Evolutionary conservation across 768 basidiomycete species (phyloP), one percentile per base, ranked within the genome.

Genomic region (Favolaschia claudopus): DNA sequence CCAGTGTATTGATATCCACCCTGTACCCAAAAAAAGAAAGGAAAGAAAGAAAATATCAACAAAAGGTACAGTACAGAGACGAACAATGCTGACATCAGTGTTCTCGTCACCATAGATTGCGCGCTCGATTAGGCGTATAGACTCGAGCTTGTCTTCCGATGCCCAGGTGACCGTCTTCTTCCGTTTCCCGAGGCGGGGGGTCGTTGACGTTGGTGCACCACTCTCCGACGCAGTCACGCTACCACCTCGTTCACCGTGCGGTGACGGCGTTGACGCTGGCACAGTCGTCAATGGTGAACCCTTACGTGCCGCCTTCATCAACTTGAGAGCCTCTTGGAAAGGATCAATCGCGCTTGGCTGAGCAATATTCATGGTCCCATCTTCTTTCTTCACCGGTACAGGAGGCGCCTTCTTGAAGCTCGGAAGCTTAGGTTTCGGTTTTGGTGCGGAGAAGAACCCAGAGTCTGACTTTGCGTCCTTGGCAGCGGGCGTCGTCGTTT

Each of bases 41-140:
- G 39, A 66, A 74, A 66, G 61, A 63, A 65, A 59, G 59, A 65
- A 33, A 66, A 64, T 51, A 67, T 69, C 63, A 69, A 70, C 70
- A 69, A 69, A 71, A 67, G 80, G 85, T 82, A 86, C 86, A 77
- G 78, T 85, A 79, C 67, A 69, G 74, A 73, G 65, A 54, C 28
- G 46, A 60, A 74, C 73, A 74, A 72, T 74, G 85, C 91, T 88
- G 85, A 93, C 93, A 83, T 91, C 89, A 79, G 85, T 80, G 68
- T 87, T 85, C 81, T 94, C 93, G 74, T 93, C 93, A 67, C 93
- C 93, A 78, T 95, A 95, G 67, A 93, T 80, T 64, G 93, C 92
- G 69, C 84, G 85, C 78, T 93, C 91, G 77, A 95, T 95, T 72
- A 87, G 74, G 74, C 85, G 87, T 73, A 95, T 81, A 68, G 84